Percentiles rank a stretch among this genome's conserved stretches.
These are phyloP conservation scores for Prinsepia uniflora DNA, from an alignment of 306 rosid species.

Conservation along the genomic window DNA sequence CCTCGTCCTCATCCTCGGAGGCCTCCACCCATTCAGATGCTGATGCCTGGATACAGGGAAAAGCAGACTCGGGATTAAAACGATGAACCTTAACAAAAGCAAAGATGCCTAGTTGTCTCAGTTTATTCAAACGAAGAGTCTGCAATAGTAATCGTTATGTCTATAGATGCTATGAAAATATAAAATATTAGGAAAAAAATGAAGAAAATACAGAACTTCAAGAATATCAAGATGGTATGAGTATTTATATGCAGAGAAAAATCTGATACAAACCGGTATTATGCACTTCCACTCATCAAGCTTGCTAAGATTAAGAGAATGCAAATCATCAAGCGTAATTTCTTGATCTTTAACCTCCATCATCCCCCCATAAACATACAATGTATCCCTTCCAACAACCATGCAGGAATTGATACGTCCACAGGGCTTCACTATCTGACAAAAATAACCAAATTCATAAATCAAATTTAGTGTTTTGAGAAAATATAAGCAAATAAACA, in stretches of 20 bases:
- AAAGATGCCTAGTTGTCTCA: not conserved
- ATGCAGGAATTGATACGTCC: slow-evolving; percentile 94
- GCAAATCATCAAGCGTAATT: slow-evolving; percentile 87
- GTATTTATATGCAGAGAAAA: slow-evolving; percentile 18
- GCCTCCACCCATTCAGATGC: slow-evolving; percentile 96
- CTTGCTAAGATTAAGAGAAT: slow-evolving; percentile 88
- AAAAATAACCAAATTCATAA: slow-evolving; percentile 26
- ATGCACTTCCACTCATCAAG: slow-evolving; percentile 99
- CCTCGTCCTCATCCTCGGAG: slow-evolving; percentile 78
- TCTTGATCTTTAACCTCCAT: slow-evolving; percentile 93
- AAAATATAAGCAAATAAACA: slow-evolving; percentile 17
- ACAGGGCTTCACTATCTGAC: slow-evolving; percentile 82
- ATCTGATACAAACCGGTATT: slow-evolving; percentile 63
- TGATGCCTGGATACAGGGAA: slow-evolving; percentile 54
- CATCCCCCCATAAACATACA: slow-evolving; percentile 89
- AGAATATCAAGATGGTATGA: not conserved
- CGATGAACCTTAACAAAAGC: slow-evolving; percentile 21
- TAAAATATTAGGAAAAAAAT: not conserved
- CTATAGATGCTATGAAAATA: not conserved
- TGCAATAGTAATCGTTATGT: not conserved
- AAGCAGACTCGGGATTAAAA: slow-evolving; percentile 26
- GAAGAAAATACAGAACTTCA: not conserved
- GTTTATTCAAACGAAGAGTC: not conserved
- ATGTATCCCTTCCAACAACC: slow-evolving; percentile 81
- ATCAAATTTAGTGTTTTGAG: slow-evolving; percentile 19